Conservation (phyloP, 2,329 filamentous ascomycete genomes). For the Chaetomiaceae sp. region DNA sequence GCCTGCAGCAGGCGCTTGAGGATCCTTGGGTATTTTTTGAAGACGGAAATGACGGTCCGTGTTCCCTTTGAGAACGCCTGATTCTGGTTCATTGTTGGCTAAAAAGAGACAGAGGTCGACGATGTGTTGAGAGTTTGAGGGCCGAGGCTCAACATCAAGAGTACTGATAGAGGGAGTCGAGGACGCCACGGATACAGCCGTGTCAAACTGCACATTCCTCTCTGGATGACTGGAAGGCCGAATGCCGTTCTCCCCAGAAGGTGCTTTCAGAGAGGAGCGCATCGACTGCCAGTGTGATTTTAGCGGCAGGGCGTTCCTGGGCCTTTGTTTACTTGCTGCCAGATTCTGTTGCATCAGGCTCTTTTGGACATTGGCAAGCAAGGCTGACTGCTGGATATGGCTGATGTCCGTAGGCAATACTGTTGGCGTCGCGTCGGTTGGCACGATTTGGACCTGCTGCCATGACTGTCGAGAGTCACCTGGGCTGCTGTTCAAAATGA, state of each 20-base stretch:
- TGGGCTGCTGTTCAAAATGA: background rate
- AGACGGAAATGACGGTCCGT: background rate
- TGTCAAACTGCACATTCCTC: background rate
- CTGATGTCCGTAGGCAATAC: background rate
- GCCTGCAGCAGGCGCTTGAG: background rate
- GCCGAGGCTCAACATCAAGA: background rate
- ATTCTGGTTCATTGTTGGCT: background rate
- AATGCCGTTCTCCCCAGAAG: background rate
- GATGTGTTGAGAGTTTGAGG: background rate
- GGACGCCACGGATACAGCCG: background rate
- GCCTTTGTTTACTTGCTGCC: background rate
- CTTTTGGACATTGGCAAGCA: background rate
- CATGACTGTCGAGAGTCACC: background rate
- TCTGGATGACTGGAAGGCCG: background rate
- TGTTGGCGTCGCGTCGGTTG: background rate
- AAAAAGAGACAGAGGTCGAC: background rate
- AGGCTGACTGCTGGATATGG: background rate
- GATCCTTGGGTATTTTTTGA: background rate
- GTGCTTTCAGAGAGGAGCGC: background rate
- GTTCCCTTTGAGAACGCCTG: background rate
- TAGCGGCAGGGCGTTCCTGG: background rate
- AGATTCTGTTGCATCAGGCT: background rate
- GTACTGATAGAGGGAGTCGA: background rate
- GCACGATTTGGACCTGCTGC: background rate
- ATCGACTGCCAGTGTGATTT: background rate